Evolutionary conservation across 306 rosid species (phyloP).

Genomic region (Acmispon strigosus): DNA sequence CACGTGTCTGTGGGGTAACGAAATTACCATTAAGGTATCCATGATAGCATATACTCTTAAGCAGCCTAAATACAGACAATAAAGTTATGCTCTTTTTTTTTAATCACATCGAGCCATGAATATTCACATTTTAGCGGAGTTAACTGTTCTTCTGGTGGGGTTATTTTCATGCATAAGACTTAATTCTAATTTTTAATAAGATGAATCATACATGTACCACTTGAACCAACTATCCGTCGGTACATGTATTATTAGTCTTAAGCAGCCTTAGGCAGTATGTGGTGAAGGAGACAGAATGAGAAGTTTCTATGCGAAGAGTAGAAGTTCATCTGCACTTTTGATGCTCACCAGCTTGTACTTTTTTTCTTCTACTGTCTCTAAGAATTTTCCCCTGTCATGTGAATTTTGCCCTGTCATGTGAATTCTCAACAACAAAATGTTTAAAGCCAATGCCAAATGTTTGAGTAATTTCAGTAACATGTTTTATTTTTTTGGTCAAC

Average conservation of each 20-base stretch:
- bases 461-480: background rate
- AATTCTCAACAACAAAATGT: conserved; percentile 38
- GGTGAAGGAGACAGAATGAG: conserved; percentile 19
- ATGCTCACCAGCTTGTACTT: background rate
- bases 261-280: background rate
- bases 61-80: too few species aligned
- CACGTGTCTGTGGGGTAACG: conserved; percentile 12
- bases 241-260: too few species aligned
- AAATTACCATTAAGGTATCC: background rate
- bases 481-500: too few species aligned
- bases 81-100: too few species aligned
- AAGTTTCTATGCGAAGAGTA: conserved; percentile 1
- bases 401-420: conserved; percentile 23
- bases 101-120: too few species aligned
- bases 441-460: background rate
- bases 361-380: background rate
- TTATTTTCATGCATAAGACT: too few species aligned
- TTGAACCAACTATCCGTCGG: too few species aligned
- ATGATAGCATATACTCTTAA: too few species aligned
- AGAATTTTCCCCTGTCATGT: conserved; percentile 16
- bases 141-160: too few species aligned
- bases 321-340: background rate
- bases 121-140: too few species aligned
- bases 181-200: too few species aligned
- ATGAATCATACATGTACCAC: too few species aligned